These are phyloP conservation scores for Aspergillus eucalypticola DNA, from an alignment of 2,329 filamentous ascomycete genomes.

Conservation along the genomic window DNA sequence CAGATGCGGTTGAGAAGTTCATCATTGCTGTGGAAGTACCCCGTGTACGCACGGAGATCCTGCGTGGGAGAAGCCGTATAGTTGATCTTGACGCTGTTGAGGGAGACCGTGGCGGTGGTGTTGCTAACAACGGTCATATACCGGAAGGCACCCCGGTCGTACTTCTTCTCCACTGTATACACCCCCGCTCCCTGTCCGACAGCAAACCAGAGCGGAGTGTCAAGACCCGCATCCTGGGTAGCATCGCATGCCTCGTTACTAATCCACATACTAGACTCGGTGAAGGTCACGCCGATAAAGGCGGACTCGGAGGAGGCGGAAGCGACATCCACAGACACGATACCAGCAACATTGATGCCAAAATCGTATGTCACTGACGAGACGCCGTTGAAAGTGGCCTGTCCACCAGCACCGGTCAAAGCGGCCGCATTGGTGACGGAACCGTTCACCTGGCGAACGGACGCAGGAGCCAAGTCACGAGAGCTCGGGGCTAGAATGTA, in stretches of 20 bases:
- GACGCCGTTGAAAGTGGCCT: slow-evolving; percentile 18
- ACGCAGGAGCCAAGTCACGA: slow-evolving; percentile 27
- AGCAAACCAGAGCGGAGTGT: slow-evolving; percentile 52
- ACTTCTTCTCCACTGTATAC: slow-evolving; percentile 45
- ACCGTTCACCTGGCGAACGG: slow-evolving; percentile 32
- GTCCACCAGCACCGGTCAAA: slow-evolving; percentile 4
- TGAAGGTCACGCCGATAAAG: slow-evolving; percentile 44
- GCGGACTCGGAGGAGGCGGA: slow-evolving; percentile 24
- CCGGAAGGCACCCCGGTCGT: slow-evolving; percentile 49
- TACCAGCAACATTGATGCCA: slow-evolving; percentile 42
- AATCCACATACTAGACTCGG: slow-evolving; percentile 50
- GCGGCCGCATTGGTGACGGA: slow-evolving; percentile 27
- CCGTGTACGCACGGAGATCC: slow-evolving; percentile 51
- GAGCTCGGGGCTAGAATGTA: slow-evolving; percentile 38
- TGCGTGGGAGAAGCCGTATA: slow-evolving; percentile 42
- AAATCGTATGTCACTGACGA: slow-evolving; percentile 45
- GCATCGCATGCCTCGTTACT: slow-evolving; percentile 49
- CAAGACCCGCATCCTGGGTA: slow-evolving; percentile 49
- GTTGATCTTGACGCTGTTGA: slow-evolving; percentile 41
- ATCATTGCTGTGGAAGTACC: slow-evolving; percentile 53
- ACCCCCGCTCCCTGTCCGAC: slow-evolving; percentile 34
- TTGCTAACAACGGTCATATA: slow-evolving; percentile 51
- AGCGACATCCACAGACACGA: slow-evolving; percentile 37
- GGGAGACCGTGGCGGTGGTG: slow-evolving; percentile 41
- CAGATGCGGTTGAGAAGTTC: slow-evolving; percentile 57